Percentiles rank a stretch among this genome's conserved stretches.
phyloP scores from a whole-genome alignment of 306 rosid species.

The Rubus idaeus region DNA sequence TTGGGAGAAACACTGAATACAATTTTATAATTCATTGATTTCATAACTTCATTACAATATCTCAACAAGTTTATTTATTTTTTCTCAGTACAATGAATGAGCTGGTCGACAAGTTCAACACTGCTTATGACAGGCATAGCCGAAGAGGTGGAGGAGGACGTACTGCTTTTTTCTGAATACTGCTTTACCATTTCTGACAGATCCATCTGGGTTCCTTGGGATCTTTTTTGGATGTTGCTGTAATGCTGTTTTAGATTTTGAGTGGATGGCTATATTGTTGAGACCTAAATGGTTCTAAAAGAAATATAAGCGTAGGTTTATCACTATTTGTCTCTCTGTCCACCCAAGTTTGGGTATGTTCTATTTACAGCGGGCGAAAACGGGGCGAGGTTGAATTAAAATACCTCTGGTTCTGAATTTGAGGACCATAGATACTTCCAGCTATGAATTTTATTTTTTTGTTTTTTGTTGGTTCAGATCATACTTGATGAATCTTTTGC shows the following conservation, averaged over 20 bases:
- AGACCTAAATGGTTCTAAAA: slow-evolving; percentile 3
- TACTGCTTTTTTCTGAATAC: slow-evolving; percentile 70
- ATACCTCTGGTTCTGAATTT: background rate
- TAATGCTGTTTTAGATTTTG: slow-evolving; percentile 3
- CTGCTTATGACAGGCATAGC: slow-evolving; percentile 90
- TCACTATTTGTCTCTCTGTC: background rate
- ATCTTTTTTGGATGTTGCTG: slow-evolving; percentile 6
- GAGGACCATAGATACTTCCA: too few relatives aligned
- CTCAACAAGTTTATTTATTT: background rate
- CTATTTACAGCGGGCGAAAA: background rate
- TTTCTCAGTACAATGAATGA: slow-evolving; percentile 43
- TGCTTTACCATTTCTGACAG: background rate
- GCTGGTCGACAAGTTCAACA: slow-evolving; percentile 72
- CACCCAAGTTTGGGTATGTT: background rate
- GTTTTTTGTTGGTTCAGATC: background rate
- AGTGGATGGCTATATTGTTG: background rate
- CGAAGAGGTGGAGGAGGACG: slow-evolving; percentile 79
- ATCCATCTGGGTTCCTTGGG: background rate
- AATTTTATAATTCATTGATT: background rate
- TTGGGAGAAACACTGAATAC: background rate
- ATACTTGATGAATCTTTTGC: background rate
- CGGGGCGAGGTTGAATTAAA: background rate
- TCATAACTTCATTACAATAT: background rate
- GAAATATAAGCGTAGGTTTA: slow-evolving; percentile 5
- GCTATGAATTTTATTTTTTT: too few relatives aligned